Evolutionary conservation across 2,329 filamentous ascomycete genomes (phyloP).

Genomic region (Lachnellula occidentalis): DNA sequence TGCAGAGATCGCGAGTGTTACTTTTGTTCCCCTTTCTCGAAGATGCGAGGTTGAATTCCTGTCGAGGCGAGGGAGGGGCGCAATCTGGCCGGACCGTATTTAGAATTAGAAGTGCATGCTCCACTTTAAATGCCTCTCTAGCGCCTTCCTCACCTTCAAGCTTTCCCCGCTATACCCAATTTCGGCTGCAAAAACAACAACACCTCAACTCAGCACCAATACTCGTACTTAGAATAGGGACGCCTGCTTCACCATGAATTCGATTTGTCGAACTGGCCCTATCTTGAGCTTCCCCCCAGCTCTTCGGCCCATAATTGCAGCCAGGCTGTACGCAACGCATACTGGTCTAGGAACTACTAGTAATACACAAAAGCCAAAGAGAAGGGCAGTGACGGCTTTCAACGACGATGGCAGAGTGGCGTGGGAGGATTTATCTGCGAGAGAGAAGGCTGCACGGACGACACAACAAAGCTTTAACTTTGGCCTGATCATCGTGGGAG

Average conservation of each 20-base stretch:
- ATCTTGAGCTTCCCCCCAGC: conserved; percentile 34
- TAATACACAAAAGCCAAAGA: conserved; percentile 39
- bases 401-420: conserved; percentile 79
- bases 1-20: neutral
- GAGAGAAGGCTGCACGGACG: conserved; percentile 76
- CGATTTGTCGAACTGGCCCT: conserved; percentile 23
- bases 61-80: conserved; percentile 15
- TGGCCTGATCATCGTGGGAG: conserved; percentile 66
- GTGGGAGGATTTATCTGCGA: conserved; percentile 69
- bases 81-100: neutral
- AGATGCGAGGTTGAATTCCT: conserved; percentile 7
- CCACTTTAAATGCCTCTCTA: neutral
- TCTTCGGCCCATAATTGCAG: conserved; percentile 35
- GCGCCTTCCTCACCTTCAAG: neutral
- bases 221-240: neutral
- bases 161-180: conserved; percentile 12
- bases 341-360: conserved; percentile 37
- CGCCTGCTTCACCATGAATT: conserved; percentile 15
- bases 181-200: neutral
- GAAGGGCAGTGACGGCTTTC: conserved; percentile 72
- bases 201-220: neutral
- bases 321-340: conserved; percentile 54
- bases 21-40: conserved; percentile 14
- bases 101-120: neutral
- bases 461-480: conserved; percentile 92